Evolutionary conservation across 2,329 filamentous ascomycete species (phyloP), one percentile per base, ranked within the genome.

Genomic region (Phaeosphaeria sp.): DNA sequence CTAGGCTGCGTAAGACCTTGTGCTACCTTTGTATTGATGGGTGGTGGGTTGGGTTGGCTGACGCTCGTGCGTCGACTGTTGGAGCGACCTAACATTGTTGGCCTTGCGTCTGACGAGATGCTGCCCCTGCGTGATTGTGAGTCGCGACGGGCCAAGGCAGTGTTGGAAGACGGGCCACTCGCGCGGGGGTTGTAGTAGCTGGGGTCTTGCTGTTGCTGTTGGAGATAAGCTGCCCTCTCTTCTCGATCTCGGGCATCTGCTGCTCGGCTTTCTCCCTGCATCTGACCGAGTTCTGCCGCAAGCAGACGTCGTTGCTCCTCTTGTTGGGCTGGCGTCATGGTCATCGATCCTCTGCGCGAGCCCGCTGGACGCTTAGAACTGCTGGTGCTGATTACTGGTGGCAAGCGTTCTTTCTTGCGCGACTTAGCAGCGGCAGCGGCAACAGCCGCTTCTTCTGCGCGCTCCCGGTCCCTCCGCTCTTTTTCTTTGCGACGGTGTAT

Each of bases 191-290:
- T 61, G 42, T 63, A 74, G 55, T 73, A 72, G 17, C 50, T 13
- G 51, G 49, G 24, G 52, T 65, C 56, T 60, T 68, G 55, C 47
- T 74, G 73, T 49, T 69, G 65, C 27, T 65, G 56, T n/a, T 59
- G 53, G 2, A 70, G 53, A 7, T 53, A 20, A 3, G 61, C 60
- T 36, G 60, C 45, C 53, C 58, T 39, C 42, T 74, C 72, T 36
- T 72, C 71, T 6, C 64, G 65, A 20, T 74, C 71, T 9, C 66
- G 59, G 15, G 56, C 64, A 8, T 72, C 67, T n/a, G 68, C 58
- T 2, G 61, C 61, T 11, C 60, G 36, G 7, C 65, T 66, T 47
- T 74, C 72, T 1, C 49, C 47, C 15, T 61, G 59, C 69, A 74
- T 73, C 7, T 65, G 62, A 8, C 43, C 49, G 8, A 59, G 22